Evolutionary conservation across 2,329 filamentous ascomycete genomes (phyloP), one percentile per base, ranked within the genome.

Genomic region (Trichophyton rubrum): DNA sequence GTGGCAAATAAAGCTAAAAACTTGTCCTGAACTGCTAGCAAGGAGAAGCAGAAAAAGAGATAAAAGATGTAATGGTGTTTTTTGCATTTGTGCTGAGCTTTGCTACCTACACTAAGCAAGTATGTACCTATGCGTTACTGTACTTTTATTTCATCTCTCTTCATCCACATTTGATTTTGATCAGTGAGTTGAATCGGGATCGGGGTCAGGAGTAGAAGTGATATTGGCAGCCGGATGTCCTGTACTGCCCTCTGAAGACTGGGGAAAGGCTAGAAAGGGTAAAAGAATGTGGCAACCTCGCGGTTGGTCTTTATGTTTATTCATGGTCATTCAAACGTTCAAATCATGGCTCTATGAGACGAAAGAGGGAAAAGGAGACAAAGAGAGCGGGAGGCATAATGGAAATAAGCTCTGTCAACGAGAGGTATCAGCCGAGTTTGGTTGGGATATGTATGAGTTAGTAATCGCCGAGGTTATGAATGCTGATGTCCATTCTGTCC

Each of bases 401-500:
- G 33, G 33, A 38, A 38, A n/a, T 13, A n/a, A n/a, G 40, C 4
- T 17, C 40, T 7, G 6, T 7, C n/a, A 17, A 20, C n/a, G 15
- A 17, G 40, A 43, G 40, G n/a, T 43, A 55, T 35, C n/a, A 13
- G 20, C 13, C 45, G 11, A 51, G 11, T 35, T 13, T n/a, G 38
- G 38, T 3, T 38, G 1, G 33, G 33, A 9, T 3, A 13, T 38
- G 33, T 35, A 20, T 41, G 27, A 49, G 3, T 69, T 63, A 72
- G 64, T 78, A 78, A 66, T 79, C 77, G 55, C 70, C 76, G 63
- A 78, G 71, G 69, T 85, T 85, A 70, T 85, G 82, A 66, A 85
- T 74, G 67, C 80, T 81, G 65, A 85, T 83, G 67, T 85, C 83
- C 77, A 85, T 79, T 38, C 76, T 73, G 62, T 79, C 74, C 43